Conservation (phyloP, 1,139 yeast species). For the Geotrichum citri-aurantii region DNA sequence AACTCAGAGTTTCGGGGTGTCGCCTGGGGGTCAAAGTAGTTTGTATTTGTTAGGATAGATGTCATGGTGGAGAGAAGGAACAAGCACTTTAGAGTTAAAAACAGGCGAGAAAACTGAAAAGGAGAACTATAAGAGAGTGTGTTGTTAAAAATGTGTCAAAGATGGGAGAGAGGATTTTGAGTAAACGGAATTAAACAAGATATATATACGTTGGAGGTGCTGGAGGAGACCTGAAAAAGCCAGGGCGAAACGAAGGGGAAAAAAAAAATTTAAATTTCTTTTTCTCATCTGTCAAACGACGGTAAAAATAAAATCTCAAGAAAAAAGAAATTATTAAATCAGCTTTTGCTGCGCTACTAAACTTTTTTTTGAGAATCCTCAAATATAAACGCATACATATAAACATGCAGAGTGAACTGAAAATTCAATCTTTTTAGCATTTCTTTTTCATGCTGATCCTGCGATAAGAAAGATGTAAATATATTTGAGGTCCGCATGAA, state of each 20-base stretch:
- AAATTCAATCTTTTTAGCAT: background rate
- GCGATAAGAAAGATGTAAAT: background rate
- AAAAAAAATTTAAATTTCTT: background rate
- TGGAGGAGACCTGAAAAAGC: background rate
- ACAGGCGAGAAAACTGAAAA: background rate
- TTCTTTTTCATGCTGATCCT: background rate
- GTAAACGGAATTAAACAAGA: background rate
- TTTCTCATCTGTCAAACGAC: background rate
- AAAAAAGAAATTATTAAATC: background rate
- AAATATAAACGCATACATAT: background rate
- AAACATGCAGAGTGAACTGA: background rate
- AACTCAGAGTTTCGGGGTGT: slow-evolving; percentile 5
- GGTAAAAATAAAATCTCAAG: background rate
- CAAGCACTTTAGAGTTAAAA: background rate
- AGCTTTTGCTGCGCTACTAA: background rate
- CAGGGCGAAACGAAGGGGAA: background rate
- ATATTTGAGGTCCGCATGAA: background rate
- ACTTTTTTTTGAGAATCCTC: background rate
- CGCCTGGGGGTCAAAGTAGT: background rate
- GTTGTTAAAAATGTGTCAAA: background rate
- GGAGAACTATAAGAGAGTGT: background rate
- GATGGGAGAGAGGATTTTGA: background rate
- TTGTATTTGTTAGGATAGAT: background rate
- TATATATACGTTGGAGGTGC: background rate
- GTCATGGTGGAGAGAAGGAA: background rate